phyloP scores from a whole-genome alignment of 352 stramenopile species.

The Phytophthora kernoviae region DNA sequence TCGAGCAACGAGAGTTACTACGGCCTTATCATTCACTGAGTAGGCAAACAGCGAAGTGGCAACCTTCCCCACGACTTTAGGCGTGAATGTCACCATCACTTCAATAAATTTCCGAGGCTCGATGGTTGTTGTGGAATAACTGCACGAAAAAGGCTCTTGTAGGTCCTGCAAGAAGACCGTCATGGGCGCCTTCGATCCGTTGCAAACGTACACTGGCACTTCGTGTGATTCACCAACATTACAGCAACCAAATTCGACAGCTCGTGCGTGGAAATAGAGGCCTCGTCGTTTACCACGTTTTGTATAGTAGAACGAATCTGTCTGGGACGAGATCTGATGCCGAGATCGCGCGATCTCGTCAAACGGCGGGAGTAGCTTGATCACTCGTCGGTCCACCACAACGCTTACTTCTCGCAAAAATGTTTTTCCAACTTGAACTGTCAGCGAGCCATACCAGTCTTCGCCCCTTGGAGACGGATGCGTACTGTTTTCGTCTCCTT shows the following conservation, averaged over 20 bases:
- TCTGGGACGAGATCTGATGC: constrained; percentile 73
- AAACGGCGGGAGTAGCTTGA: constrained; percentile 55
- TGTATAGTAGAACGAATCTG: constrained; percentile 87
- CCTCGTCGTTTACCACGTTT: constrained; percentile 75
- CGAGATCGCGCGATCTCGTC: constrained; percentile 64
- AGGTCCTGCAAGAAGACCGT: constrained; percentile 86
- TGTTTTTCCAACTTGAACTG: constrained; percentile 52
- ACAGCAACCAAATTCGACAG: constrained; percentile 83
- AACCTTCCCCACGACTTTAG: constrained; percentile 81
- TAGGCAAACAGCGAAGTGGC: constrained; percentile 84
- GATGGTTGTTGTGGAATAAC: constrained; percentile 80
- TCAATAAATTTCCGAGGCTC: constrained; percentile 86
- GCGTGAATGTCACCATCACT: constrained; percentile 74
- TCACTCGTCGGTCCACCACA: constrained; percentile 48
- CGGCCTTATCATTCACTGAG: constrained; percentile 78
- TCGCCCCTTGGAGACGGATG: constrained; percentile 19
- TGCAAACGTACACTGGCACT: constrained; percentile 88
- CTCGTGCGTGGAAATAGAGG: constrained; percentile 84
- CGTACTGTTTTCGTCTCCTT: constrained; percentile 12
- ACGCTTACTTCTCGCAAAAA: constrained; percentile 71
- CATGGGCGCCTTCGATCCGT: constrained; percentile 78
- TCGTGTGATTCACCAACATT: constrained; percentile 75
- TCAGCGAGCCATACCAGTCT: constrained; percentile 74
- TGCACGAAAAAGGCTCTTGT: constrained; percentile 76
- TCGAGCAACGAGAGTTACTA: constrained; percentile 77